Evolutionary conservation across 306 rosid genomes (phyloP), one percentile per base, ranked within the genome.

Genomic region (Dryas octopetala): DNA sequence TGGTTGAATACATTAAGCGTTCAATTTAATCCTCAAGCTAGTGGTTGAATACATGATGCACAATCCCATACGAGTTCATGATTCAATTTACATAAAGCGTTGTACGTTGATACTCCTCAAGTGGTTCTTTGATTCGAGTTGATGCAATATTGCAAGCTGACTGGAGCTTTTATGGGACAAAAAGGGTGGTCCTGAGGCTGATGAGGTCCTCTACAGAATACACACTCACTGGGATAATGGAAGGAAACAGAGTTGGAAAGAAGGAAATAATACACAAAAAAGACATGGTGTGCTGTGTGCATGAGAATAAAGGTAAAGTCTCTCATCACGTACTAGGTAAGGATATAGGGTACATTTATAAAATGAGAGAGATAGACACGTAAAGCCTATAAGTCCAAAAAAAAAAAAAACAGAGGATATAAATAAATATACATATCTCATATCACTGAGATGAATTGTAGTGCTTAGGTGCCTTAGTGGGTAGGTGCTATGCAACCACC

Each of bases 401-500:
- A 19, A 23, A 23, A 23, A 23, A 23, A 23, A 23, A 23, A 0
- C 0, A 23, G 38, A 32, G 38, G 3, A 32, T 32, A 32, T 32
- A 32, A 32, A 32, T 32, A 32, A 32, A 1, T 32, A 32, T 32
- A 32, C 38, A 32, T 32, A 32, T 32, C 38, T 32, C 38, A 32
- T 32, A 19, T 28, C 17, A 71, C 49, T 54, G 45, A 75, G 32
- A 54, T 58, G 77, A 64, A 64, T 45, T 43, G 40, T 6, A 41
- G 45, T 1, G 19, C 51, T 53, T 60, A 76, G 19, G 38, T 70
- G 49, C 81, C 72, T 76, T 79, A 17, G 47, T 48, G 76, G 81
- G 67, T 82, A 74, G 81, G 80, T 80, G 76, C 75, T 70, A 55
- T 83, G 75, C 89, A 87, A 85, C 87, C 76, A 84, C 80, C 83